Base-by-base conservation (phyloP, 768 basidiomycete genomes). In the Boletus edulis region DNA sequence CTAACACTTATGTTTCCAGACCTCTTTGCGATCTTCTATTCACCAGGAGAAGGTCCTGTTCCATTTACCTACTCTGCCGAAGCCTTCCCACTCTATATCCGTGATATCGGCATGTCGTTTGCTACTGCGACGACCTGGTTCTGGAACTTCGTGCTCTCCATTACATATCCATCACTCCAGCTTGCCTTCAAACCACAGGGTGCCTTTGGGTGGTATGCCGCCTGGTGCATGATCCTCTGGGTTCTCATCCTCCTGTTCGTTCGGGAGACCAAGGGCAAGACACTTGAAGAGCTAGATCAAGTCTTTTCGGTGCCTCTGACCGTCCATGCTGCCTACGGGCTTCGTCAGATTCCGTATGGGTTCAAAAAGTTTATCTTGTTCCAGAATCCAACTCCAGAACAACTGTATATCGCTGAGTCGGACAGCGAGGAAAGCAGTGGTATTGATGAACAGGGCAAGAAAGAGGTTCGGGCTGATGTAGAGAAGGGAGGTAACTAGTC, bases 1-100 rank as follows among this genome's bases (percentile, higher is more conserved):
- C 54, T 70, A 14, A 70, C 27, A 15, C 22, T 17, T 5, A 5
- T 24, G 3, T 29, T 12, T 9, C 15, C 31, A 70, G 69, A 81
- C 65, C 76, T 83, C 3, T 87, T 80, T 60, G 76, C 75, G 3
- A 74, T 85, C 54, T 86, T 86, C 68, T 91, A 92, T 68, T 89
- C 87, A 0, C 89, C 88, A 1, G 91, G 91, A 57, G 91, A 92
- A 75, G 93, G 93, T 0, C 93, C 93, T 6, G 92, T 94, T 9
- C 93, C 93, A 0, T 94, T 87, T 70, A 86, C 89, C 0, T 95
- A 94, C 67, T 93, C 91, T 5, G 93, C 93, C 4, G 94, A 95
- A 70, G 92, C 89, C 13, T 96, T 91, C 81, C 94, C 92, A 7
- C 77, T 95, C 38, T 86, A 86, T 39, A 70, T 70, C 32, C 69